Evolutionary conservation across 2,329 filamentous ascomycete species (phyloP).

Genomic region (Aspergillus alliaceus): DNA sequence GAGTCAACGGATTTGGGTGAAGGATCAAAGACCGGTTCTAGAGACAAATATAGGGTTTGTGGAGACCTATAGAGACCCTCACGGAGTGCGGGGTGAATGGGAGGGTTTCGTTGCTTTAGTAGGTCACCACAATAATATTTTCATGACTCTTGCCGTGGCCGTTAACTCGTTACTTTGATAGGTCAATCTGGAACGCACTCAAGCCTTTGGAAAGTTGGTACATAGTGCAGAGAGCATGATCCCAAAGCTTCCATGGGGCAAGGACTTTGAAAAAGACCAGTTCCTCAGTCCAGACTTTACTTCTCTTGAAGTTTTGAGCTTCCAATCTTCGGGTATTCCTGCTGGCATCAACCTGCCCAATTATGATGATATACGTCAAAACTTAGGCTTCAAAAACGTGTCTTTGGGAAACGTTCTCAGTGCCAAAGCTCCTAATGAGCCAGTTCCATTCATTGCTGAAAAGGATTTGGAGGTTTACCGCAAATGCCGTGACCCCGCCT

Average conservation of each 20-base stretch:
- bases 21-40: constrained; percentile 76
- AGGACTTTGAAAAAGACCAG: constrained; percentile 92
- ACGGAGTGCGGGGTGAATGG: constrained; percentile 79
- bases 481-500: constrained; percentile 80
- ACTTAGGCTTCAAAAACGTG: constrained; percentile 67
- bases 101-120: constrained; percentile 74
- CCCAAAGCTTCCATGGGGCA: constrained; percentile 81
- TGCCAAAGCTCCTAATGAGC: constrained; percentile 88
- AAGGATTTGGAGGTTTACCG: constrained; percentile 76
- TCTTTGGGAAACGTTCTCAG: constrained; percentile 90
- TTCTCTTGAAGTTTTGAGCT: constrained; percentile 85
- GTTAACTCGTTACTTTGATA: constrained; percentile 31
- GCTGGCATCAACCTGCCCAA: constrained; percentile 61
- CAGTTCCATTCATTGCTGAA: constrained; percentile 83
- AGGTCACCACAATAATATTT: constrained; percentile 14
- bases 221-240: constrained; percentile 79
- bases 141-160: constrained; percentile 16
- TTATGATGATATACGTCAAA: constrained; percentile 61
- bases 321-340: constrained; percentile 64
- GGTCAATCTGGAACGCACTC: constrained; percentile 86
- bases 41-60: constrained; percentile 83
- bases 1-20: constrained; percentile 77
- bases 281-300: constrained; percentile 97
- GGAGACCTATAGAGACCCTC: constrained; percentile 81
- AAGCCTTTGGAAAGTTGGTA: constrained; percentile 83